Evolutionary conservation across 441 rosid species (phyloP).

Genomic region (Euphorbia celastroides): DNA sequence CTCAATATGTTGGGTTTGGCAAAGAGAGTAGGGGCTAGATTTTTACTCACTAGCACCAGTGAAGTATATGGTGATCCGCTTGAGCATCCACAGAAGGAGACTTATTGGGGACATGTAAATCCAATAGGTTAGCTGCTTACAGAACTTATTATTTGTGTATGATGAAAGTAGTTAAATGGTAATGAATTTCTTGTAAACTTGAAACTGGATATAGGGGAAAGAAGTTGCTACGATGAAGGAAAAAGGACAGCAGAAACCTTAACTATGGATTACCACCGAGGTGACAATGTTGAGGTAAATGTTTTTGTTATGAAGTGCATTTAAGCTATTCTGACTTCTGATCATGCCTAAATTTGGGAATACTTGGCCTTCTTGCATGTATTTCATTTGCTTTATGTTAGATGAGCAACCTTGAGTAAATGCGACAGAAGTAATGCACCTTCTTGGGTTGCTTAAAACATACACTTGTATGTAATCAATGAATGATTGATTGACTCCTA

Average conservation of each 20-base stretch:
- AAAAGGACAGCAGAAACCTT: constrained; percentile 93
- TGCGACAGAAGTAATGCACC: background rate
- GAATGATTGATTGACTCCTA: background rate
- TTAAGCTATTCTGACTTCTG: background rate
- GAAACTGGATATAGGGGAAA: constrained; percentile 96
- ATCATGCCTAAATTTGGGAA: background rate
- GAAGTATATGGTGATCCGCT: constrained; percentile 97
- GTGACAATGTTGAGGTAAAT: constrained; percentile 81
- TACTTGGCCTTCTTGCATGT: background rate
- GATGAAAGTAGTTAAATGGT: no score
- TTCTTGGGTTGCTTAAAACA: background rate
- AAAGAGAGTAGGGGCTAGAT: constrained; percentile 83
- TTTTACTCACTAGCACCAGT: constrained; percentile 80
- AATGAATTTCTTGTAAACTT: no score
- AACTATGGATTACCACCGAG: constrained; percentile 92
- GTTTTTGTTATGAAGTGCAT: background rate
- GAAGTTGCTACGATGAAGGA: constrained; percentile 96
- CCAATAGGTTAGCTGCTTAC: constrained; percentile 40
- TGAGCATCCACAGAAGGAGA: constrained; percentile 93
- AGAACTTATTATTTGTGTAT: no score
- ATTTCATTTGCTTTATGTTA: background rate
- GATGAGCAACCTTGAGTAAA: background rate
- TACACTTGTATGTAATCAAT: background rate
- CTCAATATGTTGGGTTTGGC: constrained; percentile 93
- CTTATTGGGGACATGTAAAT: constrained; percentile 98